Base-by-base conservation (phyloP, 306 rosid genomes). In the Astragalus glycyphyllos region DNA sequence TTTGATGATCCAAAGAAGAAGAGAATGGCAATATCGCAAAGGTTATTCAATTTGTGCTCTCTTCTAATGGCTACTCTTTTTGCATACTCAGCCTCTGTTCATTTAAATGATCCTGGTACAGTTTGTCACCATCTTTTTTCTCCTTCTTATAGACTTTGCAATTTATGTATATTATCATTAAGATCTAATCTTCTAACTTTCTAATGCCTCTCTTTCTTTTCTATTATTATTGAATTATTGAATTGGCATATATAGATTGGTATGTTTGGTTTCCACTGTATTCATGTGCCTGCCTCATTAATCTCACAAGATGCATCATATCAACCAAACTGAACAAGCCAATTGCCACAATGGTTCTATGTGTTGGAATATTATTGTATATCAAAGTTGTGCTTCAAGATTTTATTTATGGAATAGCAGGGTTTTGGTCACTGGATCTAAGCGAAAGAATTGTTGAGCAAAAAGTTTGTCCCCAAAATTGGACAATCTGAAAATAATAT, bases 181-280 rank as follows among this genome's bases (percentile, higher is more conserved):
- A 72, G n/a, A 4, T 26, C 60, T 51, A 31, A 15, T 15, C 15
- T 55, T 26, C 60, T 51, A 31, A 15, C n/a, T 20, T 55, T 72
- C 47, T 42, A 16, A 35, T 42, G 35, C 7, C 1, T 50, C 7
- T 57, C 7, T 0, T 45, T 10, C 16, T 31, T 11, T 3, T 31
- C 0, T 58, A 12, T 55, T 34, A 26, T 11, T 0, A 31, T 40
- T n/a, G n/a, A n/a, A n/a, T n/a, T 40, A 5, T 5, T 5, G 9
- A 32, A 31, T 42, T 64, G 61, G 8, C 48, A 3, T 71, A 88
- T 90, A 88, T 71, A 88, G 92, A 88, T 78, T 90, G 97, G 92
- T 90, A 88, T 73, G 81, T 88, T 45, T 86, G 94, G 97, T 69
- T 86, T 78, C 90, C 94, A 11, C 84, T 90, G 11, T 90, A 90